A percentile compares a stretch with the other conserved stretches of the same genome.
Evolutionary conservation across 1,284 basidiomycete species (phyloP).

Genomic region (Ustilago cynodontis): DNA sequence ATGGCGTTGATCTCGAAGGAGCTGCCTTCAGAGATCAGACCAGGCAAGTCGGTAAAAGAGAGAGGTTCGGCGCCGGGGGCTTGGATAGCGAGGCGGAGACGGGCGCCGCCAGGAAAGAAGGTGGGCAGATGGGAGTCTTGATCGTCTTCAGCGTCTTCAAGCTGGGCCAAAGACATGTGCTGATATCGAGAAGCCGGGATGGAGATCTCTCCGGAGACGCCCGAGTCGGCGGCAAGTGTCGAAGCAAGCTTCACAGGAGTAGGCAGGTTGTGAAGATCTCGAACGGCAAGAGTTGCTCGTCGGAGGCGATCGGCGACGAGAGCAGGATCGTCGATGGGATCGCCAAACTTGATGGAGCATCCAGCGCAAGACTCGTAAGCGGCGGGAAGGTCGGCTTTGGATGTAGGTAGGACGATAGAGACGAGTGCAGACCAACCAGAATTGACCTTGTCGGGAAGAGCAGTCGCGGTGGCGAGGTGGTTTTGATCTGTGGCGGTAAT

Average conservation of each 20-base stretch:
- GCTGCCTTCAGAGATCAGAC: conserved; percentile 21
- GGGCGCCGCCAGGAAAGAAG: conserved; percentile 22
- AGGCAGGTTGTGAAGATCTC: conserved; percentile 7
- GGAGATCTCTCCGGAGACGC: neutral
- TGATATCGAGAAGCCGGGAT: conserved; percentile 8
- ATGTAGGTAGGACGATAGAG: conserved; percentile 7
- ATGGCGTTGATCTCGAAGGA: conserved; percentile 11
- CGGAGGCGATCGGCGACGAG: conserved; percentile 29
- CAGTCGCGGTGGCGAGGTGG: too few relatives aligned
- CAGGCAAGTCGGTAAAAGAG: conserved; percentile 34
- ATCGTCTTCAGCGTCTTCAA: conserved; percentile 27
- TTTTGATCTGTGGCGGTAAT: conserved; percentile 11
- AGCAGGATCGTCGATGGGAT: conserved; percentile 12
- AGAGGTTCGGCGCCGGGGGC: conserved; percentile 23
- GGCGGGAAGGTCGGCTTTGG: neutral
- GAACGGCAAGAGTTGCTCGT: conserved; percentile 23
- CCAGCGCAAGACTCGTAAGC: neutral
- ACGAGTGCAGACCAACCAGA: conserved; percentile 13
- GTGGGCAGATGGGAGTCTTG: conserved; percentile 3
- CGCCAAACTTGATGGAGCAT: conserved; percentile 16
- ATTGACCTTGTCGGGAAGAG: neutral
- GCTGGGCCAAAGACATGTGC: conserved; percentile 11
- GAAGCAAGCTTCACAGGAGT: neutral
- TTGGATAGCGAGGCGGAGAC: conserved; percentile 16
- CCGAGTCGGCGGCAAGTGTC: neutral